phyloP scores from a whole-genome alignment of 148 eudicot species.

The Rhododendron simsii region DNA sequence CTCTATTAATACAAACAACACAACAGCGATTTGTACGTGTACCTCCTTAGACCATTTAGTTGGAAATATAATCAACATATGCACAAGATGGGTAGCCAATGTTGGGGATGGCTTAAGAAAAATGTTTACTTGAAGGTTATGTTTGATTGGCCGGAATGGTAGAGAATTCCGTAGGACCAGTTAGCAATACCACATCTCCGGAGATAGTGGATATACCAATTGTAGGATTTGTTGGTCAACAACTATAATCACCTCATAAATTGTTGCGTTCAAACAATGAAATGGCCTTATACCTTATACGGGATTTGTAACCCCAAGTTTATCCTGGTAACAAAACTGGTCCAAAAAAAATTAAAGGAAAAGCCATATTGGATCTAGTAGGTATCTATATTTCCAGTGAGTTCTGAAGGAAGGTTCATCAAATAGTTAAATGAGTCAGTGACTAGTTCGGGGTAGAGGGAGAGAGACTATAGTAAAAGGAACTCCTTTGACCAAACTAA shows the following conservation, averaged over 20 bases:
- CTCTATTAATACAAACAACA: background rate
- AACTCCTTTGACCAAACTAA: background rate
- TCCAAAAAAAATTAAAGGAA: background rate
- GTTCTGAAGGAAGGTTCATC: background rate
- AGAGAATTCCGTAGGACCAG: background rate
- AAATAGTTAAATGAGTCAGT: background rate
- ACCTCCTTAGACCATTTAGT: background rate
- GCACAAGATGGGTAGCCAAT: background rate
- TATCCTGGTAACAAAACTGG: background rate
- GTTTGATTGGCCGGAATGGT: background rate
- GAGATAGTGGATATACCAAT: background rate
- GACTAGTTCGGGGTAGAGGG: background rate
- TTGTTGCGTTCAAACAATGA: background rate
- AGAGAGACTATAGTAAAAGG: background rate
- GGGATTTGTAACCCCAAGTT: background rate
- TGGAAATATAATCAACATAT: background rate
- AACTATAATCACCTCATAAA: background rate
- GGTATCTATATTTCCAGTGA: background rate
- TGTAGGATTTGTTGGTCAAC: background rate
- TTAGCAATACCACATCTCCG: background rate
- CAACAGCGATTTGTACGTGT: background rate
- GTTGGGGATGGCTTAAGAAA: background rate
- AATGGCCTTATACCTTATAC: background rate
- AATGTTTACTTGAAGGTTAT: background rate
- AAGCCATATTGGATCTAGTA: background rate